Conservation (phyloP, 2,329 filamentous ascomycete genomes). For the Phoma herbarum region DNA sequence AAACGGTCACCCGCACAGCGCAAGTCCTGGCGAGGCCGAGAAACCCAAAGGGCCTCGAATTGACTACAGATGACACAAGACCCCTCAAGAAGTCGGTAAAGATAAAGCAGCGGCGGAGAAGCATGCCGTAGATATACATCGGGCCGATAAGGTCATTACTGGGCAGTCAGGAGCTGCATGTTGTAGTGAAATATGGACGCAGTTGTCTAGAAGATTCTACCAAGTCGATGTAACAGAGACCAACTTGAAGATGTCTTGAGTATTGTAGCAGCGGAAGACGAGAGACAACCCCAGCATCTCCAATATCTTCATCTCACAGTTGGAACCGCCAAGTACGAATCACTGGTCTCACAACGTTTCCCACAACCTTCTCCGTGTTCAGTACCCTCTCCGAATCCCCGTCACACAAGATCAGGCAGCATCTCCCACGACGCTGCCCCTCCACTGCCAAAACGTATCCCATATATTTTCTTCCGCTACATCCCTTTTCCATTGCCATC, state of each 20-base stretch:
- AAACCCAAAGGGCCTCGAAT: background rate
- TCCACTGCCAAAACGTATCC: slow-evolving; percentile 39
- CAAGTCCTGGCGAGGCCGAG: no score
- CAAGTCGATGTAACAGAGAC: background rate
- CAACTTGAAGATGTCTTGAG: no score
- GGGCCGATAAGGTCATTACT: background rate
- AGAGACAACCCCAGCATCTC: no score
- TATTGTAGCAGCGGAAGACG: no score
- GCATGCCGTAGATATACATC: background rate
- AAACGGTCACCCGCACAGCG: background rate
- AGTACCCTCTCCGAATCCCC: no score
- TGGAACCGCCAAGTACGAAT: no score
- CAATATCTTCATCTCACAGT: no score
- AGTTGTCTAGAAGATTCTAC: background rate
- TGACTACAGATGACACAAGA: background rate
- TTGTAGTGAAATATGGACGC: no score
- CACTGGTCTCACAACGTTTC: no score
- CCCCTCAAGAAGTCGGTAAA: background rate
- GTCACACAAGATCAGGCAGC: background rate
- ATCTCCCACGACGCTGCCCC: background rate
- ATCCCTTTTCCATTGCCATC: slow-evolving; percentile 44
- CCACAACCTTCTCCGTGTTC: no score
- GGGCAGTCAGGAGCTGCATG: background rate
- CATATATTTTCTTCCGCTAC: slow-evolving; percentile 43
- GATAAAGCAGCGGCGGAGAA: background rate